A percentile compares a stretch with the other conserved stretches of the same genome.
Evolutionary conservation across 306 rosid genomes (phyloP).

Genomic region (Oemleria cerasiformis): DNA sequence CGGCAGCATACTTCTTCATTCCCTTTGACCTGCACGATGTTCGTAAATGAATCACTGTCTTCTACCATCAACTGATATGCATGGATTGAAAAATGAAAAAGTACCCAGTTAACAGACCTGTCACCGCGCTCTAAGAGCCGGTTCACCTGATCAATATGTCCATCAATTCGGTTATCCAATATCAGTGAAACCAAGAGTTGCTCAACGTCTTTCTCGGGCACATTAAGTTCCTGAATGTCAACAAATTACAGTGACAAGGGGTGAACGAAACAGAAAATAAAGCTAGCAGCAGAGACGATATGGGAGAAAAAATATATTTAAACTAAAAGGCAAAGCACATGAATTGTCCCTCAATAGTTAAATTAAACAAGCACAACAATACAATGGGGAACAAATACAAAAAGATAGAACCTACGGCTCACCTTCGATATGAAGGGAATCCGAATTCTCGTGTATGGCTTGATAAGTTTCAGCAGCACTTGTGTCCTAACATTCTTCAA

Average conservation of each 20-base stretch:
- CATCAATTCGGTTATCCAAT: conserved; percentile 90
- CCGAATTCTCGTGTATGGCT: conserved; percentile 93
- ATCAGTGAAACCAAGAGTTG: conserved; percentile 58
- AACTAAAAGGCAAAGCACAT: neutral
- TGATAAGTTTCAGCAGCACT: conserved; percentile 94
- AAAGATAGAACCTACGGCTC: conserved; percentile 2
- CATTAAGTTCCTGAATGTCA: conserved; percentile 43
- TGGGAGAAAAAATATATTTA: neutral
- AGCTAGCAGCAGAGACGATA: neutral
- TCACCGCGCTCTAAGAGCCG: conserved; percentile 88
- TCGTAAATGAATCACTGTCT: neutral
- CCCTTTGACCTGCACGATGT: conserved; percentile 74
- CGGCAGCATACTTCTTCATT: conserved; percentile 84
- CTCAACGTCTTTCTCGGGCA: conserved; percentile 54
- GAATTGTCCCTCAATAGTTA: neutral
- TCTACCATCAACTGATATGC: conserved; percentile 1
- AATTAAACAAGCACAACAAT: neutral
- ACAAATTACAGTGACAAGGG: neutral
- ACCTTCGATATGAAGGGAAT: conserved; percentile 98
- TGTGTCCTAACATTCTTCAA: conserved; percentile 96
- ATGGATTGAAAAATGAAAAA: conserved; percentile 5
- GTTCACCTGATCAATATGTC: conserved; percentile 97
- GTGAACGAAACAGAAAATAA: neutral
- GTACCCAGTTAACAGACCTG: conserved; percentile 41
- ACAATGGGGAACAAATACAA: neutral